These are phyloP conservation scores for Monosporascus ibericus DNA, from an alignment of 2,329 filamentous ascomycete species.

Conservation along the genomic window DNA sequence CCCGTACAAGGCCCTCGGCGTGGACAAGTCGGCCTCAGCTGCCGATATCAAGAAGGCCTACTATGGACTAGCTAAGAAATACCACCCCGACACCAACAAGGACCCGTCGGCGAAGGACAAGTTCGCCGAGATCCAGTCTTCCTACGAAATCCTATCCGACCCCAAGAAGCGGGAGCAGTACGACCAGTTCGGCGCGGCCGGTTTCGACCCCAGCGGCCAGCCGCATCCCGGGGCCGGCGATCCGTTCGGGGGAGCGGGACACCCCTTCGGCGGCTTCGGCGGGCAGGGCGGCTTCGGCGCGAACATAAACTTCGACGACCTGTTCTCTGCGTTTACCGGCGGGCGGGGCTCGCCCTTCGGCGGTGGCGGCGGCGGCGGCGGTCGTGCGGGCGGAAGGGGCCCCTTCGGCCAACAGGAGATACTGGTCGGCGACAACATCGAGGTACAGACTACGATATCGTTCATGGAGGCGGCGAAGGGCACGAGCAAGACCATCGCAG, in stretches of 20 bases:
- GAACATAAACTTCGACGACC: slow-evolving; percentile 92
- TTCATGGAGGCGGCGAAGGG: slow-evolving; percentile 97
- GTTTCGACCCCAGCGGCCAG: slow-evolving; percentile 73
- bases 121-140: slow-evolving; percentile 86
- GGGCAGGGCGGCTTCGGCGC: slow-evolving; percentile 65
- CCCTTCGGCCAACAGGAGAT: slow-evolving; percentile 73
- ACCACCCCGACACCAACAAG: slow-evolving; percentile 96
- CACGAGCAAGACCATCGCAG: slow-evolving; percentile 76
- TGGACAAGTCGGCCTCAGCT: slow-evolving; percentile 72
- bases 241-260: slow-evolving; percentile 57
- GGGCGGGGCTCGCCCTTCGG: slow-evolving; percentile 48
- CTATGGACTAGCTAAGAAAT: slow-evolving; percentile 96
- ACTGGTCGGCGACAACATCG: slow-evolving; percentile 90
- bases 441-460: slow-evolving; percentile 85
- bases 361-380: slow-evolving; percentile 42
- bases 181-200: slow-evolving; percentile 83
- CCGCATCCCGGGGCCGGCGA: slow-evolving; percentile 45
- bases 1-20: slow-evolving; percentile 82
- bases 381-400: slow-evolving; percentile 48
- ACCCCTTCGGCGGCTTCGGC: slow-evolving; percentile 46
- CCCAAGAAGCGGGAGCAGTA: slow-evolving; percentile 88
- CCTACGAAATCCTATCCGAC: slow-evolving; percentile 91
- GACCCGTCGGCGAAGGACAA: slow-evolving; percentile 89
- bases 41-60: slow-evolving; percentile 97
- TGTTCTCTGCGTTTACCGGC: slow-evolving; percentile 80